Percentiles rank a stretch among this genome's conserved stretches.
These are phyloP conservation scores for Blumeriella jaapii DNA, from an alignment of 2,329 filamentous ascomycete genomes.

Conservation along the genomic window DNA sequence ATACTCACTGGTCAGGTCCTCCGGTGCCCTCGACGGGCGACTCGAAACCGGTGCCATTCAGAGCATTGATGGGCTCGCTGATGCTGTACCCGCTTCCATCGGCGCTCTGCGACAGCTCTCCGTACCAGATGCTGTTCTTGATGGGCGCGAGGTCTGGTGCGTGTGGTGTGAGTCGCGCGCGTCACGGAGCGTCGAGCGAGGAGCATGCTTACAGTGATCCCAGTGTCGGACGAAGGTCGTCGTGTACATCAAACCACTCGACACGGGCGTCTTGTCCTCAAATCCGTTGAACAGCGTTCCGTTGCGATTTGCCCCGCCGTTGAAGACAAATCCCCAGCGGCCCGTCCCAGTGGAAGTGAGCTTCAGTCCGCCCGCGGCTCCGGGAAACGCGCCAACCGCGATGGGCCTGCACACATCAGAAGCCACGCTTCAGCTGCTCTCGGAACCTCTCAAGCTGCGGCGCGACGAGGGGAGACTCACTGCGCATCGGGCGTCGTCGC, in stretches of 20 bases:
- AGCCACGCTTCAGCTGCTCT: not conserved
- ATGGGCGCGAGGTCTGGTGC: constrained; percentile 14
- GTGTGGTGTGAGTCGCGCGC: not conserved
- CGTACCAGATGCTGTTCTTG: constrained; percentile 21
- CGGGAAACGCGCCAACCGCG: constrained; percentile 16
- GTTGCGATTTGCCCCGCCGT: constrained; percentile 16
- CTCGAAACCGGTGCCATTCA: constrained; percentile 19
- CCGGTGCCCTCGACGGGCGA: constrained; percentile 18
- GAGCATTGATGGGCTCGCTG: constrained; percentile 19
- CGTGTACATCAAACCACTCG: constrained; percentile 16
- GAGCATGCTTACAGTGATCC: constrained; percentile 18
- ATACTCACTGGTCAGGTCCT: constrained; percentile 13
- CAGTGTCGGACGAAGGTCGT: constrained; percentile 19
- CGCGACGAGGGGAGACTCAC: constrained; percentile 9
- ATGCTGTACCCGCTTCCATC: constrained; percentile 13
- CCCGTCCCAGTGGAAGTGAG: constrained; percentile 11
- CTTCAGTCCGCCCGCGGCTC: constrained; percentile 18
- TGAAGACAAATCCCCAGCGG: constrained; percentile 13
- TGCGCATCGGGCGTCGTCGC: constrained; percentile 12
- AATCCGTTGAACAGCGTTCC: constrained; percentile 17
- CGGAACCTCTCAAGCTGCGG: not conserved
- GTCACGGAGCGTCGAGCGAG: not conserved
- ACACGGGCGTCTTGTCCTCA: constrained; percentile 11
- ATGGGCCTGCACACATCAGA: constrained; percentile 12
- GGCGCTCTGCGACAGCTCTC: constrained; percentile 9